Percentiles rank a stretch among this genome's conserved stretches.
phyloP scores from a whole-genome alignment of 1,284 basidiomycete genomes.

The Mrakiaceae sp. region DNA sequence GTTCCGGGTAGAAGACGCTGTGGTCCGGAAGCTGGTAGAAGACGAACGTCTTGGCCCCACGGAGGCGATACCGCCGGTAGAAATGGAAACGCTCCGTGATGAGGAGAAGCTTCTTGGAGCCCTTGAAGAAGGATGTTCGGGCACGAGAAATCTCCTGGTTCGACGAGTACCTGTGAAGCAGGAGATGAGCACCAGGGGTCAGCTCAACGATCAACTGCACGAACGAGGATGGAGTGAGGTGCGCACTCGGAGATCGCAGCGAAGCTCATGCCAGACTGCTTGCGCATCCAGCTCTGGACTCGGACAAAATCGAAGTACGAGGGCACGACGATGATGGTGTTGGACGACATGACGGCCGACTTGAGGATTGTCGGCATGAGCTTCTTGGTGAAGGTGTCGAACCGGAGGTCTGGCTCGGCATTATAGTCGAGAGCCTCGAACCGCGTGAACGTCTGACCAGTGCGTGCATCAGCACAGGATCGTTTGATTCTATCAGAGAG shows the following conservation, averaged over 20 bases:
- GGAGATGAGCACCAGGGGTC: background rate
- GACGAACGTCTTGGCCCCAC: constrained; percentile 81
- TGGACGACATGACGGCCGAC: constrained; percentile 80
- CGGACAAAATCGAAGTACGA: constrained; percentile 96
- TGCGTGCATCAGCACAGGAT: too few species aligned
- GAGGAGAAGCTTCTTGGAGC: constrained; percentile 74
- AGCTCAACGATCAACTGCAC: background rate
- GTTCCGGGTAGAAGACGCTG: constrained; percentile 80
- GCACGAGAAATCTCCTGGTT: constrained; percentile 89
- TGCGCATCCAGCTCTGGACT: constrained; percentile 74
- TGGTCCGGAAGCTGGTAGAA: constrained; percentile 90
- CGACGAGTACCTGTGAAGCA: constrained; percentile 64
- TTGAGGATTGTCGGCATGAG: constrained; percentile 70
- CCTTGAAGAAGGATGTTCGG: constrained; percentile 81
- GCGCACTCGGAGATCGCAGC: constrained; percentile 77
- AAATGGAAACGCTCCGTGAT: constrained; percentile 97
- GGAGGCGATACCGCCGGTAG: constrained; percentile 81
- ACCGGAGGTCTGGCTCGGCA: constrained; percentile 76
- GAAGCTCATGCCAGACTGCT: constrained; percentile 56
- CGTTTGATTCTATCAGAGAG: background rate
- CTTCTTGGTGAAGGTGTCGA: constrained; percentile 76
- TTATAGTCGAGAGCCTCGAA: constrained; percentile 63
- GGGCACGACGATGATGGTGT: constrained; percentile 80
- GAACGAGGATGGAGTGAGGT: background rate
- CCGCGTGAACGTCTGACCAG: constrained; percentile 51